phyloP scores from a whole-genome alignment of 2,329 filamentous ascomycete species.

The Xylariomycetidae sp. region DNA sequence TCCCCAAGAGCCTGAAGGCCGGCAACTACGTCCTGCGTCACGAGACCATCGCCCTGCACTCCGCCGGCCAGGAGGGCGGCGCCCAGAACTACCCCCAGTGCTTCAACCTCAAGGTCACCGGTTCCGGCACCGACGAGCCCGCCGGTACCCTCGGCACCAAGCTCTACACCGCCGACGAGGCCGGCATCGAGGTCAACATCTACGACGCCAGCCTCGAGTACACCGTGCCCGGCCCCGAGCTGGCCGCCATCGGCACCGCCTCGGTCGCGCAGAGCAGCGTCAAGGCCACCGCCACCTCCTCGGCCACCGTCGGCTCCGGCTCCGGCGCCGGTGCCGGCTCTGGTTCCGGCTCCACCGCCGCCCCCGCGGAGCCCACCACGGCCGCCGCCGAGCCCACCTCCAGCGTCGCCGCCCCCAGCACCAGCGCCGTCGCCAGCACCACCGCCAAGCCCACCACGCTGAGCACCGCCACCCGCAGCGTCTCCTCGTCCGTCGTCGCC shows the following conservation, averaged over 20 bases:
- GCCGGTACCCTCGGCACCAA: slow-evolving; percentile 42
- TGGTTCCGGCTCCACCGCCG: slow-evolving; percentile 2
- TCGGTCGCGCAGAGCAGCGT: no score
- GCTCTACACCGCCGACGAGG: slow-evolving; percentile 47
- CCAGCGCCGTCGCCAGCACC: slow-evolving; percentile 2
- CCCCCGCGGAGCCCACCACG: slow-evolving; percentile 1
- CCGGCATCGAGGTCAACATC: slow-evolving; percentile 51
- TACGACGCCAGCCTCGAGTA: slow-evolving; percentile 32
- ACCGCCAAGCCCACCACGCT: slow-evolving; percentile 8
- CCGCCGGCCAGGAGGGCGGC: slow-evolving; percentile 31
- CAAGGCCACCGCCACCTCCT: slow-evolving; percentile 12
- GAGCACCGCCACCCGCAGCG: slow-evolving; percentile 8
- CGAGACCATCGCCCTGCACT: slow-evolving; percentile 46
- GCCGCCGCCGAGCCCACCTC: neutral
- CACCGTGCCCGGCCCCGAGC: slow-evolving; percentile 18
- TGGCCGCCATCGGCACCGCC: slow-evolving; percentile 20
- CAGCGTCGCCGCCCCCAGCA: slow-evolving; percentile 7
- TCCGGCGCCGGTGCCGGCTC: slow-evolving; percentile 5
- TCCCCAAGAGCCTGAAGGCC: slow-evolving; percentile 35
- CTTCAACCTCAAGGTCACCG: slow-evolving; percentile 51
- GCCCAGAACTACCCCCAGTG: slow-evolving; percentile 48
- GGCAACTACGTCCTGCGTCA: slow-evolving; percentile 48
- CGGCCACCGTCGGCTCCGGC: slow-evolving; percentile 14
- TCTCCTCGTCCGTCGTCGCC: slow-evolving; percentile 7
- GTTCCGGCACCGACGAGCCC: slow-evolving; percentile 40